phyloP scores from a whole-genome alignment of 495 filamentous ascomycete genomes.

The Aspergillus sparsus region DNA sequence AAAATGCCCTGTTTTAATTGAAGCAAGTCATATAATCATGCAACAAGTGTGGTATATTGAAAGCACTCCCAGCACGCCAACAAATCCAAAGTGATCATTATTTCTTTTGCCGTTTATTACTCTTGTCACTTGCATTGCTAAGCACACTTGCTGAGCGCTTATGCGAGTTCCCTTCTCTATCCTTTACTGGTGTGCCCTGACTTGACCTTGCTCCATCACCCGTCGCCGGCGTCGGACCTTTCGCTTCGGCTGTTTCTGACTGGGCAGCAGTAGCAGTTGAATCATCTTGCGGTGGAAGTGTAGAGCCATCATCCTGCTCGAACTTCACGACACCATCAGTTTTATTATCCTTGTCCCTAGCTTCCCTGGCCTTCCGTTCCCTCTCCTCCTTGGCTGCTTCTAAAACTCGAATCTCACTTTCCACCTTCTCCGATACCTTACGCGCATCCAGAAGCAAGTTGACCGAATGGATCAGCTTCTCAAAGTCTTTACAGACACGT shows the following conservation, averaged over 20 bases:
- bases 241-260: slow-evolving; percentile 6
- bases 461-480: slow-evolving; percentile 74
- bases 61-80: slow-evolving; percentile 13
- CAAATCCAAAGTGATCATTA: slow-evolving; percentile 34
- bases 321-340: slow-evolving; percentile 33
- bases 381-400: slow-evolving; percentile 64
- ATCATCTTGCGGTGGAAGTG: slow-evolving; percentile 22
- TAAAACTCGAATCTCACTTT: slow-evolving; percentile 75
- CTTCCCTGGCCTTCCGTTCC: slow-evolving; percentile 45
- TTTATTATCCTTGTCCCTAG: slow-evolving; percentile 32
- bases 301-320: slow-evolving; percentile 36
- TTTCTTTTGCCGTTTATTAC: slow-evolving; percentile 69
- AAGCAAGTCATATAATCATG: slow-evolving; percentile 40
- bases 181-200: slow-evolving; percentile 21
- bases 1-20: not conserved
- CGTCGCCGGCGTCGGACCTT: not conserved
- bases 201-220: slow-evolving; percentile 22
- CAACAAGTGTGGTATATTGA: slow-evolving; percentile 31
- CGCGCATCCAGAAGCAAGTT: slow-evolving; percentile 74
- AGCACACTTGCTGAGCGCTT: slow-evolving; percentile 79
- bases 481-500: slow-evolving; percentile 76
- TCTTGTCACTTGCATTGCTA: slow-evolving; percentile 68
- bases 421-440: slow-evolving; percentile 83
- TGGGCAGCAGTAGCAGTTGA: slow-evolving; percentile 14
- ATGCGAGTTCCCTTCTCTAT: slow-evolving; percentile 42